phyloP scores from a whole-genome alignment of 169 alveolate species.

The Toxoplasma gondii region DNA sequence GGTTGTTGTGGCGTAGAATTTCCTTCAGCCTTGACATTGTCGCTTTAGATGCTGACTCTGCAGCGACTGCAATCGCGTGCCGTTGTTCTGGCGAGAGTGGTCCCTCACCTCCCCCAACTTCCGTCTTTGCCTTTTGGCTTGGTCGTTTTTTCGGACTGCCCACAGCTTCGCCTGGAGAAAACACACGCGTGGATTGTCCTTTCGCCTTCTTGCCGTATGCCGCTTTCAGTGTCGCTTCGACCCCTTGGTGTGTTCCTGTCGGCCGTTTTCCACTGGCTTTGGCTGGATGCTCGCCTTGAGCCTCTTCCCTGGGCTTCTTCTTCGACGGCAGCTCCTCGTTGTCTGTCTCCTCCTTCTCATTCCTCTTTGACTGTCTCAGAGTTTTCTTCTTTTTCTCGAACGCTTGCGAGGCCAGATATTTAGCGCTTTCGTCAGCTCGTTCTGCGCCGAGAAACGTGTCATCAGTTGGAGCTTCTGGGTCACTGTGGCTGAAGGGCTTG shows the following conservation, averaged over 20 bases:
- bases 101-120: background rate
- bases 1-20: constrained; percentile 42
- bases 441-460: background rate
- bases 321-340: background rate
- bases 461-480: background rate
- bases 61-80: background rate
- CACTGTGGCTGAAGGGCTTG: constrained; percentile 16
- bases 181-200: background rate
- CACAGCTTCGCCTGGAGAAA: background rate
- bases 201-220: background rate
- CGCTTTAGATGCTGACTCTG: background rate
- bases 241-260: background rate
- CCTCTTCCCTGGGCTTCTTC: background rate
- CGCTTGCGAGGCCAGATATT: background rate
- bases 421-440: constrained; percentile 21
- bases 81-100: constrained; percentile 7
- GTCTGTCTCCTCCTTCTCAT: background rate
- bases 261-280: background rate
- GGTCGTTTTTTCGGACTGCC: background rate
- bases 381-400: background rate
- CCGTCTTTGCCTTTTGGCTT: background rate
- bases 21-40: background rate
- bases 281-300: background rate
- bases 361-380: background rate
- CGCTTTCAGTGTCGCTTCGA: background rate